Evolutionary conservation across 495 filamentous ascomycete species (phyloP).

Genomic region (Aspergillus asperescens): DNA sequence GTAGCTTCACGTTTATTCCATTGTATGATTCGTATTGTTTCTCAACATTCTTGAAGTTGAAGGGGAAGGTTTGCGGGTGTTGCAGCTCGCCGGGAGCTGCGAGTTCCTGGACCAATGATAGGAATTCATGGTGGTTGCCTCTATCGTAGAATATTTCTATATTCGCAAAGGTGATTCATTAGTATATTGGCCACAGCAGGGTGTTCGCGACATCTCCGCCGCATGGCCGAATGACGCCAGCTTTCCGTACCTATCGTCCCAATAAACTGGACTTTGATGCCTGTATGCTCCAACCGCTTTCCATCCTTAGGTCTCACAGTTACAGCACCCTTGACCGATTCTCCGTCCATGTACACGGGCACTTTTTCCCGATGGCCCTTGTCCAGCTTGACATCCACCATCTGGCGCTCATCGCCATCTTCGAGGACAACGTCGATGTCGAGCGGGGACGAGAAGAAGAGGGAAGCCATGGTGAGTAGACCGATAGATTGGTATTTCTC

Average conservation of each 20-base stretch:
- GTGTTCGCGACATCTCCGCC: not conserved
- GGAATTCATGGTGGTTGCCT: conserved; percentile 98
- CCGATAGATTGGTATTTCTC: not conserved
- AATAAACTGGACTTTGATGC: conserved; percentile 99
- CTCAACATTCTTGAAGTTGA: conserved; percentile 99
- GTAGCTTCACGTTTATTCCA: conserved; percentile 97
- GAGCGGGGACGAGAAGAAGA: conserved; percentile 96
- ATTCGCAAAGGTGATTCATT: not conserved
- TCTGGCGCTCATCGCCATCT: conserved; percentile 85
- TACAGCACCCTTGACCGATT: conserved; percentile 93
- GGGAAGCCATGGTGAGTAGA: conserved; percentile 65
- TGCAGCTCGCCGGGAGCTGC: conserved; percentile 95
- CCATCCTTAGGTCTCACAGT: conserved; percentile 97
- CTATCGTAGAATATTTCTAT: conserved; percentile 99
- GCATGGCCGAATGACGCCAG: not conserved
- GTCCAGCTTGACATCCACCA: conserved; percentile 96
- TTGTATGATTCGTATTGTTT: conserved; percentile 99
- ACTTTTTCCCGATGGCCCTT: conserved; percentile 96
- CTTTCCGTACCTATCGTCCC: conserved; percentile 78
- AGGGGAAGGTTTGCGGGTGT: conserved; percentile 96
- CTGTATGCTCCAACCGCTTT: conserved; percentile 94
- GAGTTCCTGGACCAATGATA: conserved; percentile 91
- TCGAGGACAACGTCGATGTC: conserved; percentile 99
- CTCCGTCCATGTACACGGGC: conserved; percentile 94
- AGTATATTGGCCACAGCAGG: not conserved